Conservation (phyloP, 768 basidiomycete genomes). For the Piloderma croceum region DNA sequence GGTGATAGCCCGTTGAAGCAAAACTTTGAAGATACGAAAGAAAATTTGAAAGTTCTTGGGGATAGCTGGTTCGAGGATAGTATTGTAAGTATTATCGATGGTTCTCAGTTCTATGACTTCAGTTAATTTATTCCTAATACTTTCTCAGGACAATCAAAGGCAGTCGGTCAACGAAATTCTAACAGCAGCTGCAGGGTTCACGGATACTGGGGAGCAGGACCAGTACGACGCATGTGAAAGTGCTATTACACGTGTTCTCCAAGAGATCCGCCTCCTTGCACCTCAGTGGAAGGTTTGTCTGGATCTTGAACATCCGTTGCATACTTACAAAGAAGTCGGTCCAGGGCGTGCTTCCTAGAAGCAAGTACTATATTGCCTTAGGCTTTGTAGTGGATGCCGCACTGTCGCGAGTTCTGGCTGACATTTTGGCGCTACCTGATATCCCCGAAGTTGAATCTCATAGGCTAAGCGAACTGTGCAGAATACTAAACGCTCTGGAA, state of each 20-base stretch:
- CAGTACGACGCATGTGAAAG: conserved; percentile 74
- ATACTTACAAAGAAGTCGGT: conserved; percentile 1
- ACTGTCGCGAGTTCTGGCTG: conserved; percentile 60
- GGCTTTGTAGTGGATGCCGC: conserved; percentile 68
- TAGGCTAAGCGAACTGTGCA: conserved; percentile 74
- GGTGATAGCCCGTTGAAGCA: conserved; percentile 31
- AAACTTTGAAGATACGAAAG: conserved; percentile 46
- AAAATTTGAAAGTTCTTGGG: conserved; percentile 47
- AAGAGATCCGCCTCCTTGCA: conserved; percentile 56
- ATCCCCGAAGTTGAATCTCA: conserved; percentile 88
- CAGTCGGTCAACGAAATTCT: conserved; percentile 41
- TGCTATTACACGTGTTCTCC: conserved; percentile 56
- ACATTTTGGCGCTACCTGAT: conserved; percentile 73
- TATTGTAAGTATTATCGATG: conserved; percentile 44
- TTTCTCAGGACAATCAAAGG: conserved; percentile 44
- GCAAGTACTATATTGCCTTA: conserved; percentile 64
- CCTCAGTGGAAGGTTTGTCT: conserved; percentile 68
- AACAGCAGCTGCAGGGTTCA: conserved; percentile 59
- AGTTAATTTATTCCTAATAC: conserved; percentile 3
- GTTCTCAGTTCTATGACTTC: background rate
- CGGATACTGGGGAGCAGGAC: conserved; percentile 62
- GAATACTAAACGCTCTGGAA: conserved; percentile 73
- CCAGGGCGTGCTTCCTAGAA: conserved; percentile 64
- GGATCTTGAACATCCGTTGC: background rate
- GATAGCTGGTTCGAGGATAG: conserved; percentile 69